Percentiles rank a stretch among this genome's conserved stretches.
Evolutionary conservation across 495 filamentous ascomycete species (phyloP).

Genomic region (Penicillium coffeae): DNA sequence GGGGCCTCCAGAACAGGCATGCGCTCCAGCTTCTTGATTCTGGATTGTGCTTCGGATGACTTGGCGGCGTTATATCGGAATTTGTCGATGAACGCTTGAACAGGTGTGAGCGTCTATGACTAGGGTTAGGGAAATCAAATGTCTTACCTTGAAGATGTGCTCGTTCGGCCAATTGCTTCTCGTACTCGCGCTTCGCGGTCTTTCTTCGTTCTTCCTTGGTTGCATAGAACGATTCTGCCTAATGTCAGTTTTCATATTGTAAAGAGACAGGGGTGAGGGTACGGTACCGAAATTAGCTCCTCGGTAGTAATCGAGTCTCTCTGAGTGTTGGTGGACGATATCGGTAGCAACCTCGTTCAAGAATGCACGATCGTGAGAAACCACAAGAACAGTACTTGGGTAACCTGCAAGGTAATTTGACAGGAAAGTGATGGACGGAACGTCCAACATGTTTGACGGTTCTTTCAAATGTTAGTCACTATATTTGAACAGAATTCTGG

Average conservation of each 20-base stretch:
- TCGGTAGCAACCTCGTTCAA: conserved; percentile 99
- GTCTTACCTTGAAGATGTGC: conserved; percentile 71
- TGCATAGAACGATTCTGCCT: conserved; percentile 88
- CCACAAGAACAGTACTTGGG: conserved; percentile 91
- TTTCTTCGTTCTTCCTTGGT: conserved; percentile 97
- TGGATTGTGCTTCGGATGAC: conserved; percentile 93
- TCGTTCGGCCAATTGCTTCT: conserved; percentile 93
- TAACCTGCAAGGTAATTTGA: conserved; percentile 93
- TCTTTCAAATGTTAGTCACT: conserved; percentile 48
- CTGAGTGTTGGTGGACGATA: conserved; percentile 97
- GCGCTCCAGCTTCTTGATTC: conserved; percentile 97
- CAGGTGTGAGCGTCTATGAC: conserved; percentile 5
- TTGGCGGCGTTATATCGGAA: conserved; percentile 99
- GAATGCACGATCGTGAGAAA: conserved; percentile 98
- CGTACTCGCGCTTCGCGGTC: conserved; percentile 94
- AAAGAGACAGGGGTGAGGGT: neutral
- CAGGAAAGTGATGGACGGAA: conserved; percentile 98
- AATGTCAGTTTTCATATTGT: conserved; percentile 15
- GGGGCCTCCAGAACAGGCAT: conserved; percentile 91
- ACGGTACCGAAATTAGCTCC: conserved; percentile 78
- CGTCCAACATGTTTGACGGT: conserved; percentile 99
- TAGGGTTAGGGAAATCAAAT: neutral
- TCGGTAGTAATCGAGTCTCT: conserved; percentile 97
- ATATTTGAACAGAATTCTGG: neutral
- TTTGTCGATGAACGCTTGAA: conserved; percentile 92